Percentiles rank a stretch among this genome's conserved stretches.
Evolutionary conservation across 2,329 filamentous ascomycete species (phyloP).

Genomic region (Trichoderma koningiopsis): DNA sequence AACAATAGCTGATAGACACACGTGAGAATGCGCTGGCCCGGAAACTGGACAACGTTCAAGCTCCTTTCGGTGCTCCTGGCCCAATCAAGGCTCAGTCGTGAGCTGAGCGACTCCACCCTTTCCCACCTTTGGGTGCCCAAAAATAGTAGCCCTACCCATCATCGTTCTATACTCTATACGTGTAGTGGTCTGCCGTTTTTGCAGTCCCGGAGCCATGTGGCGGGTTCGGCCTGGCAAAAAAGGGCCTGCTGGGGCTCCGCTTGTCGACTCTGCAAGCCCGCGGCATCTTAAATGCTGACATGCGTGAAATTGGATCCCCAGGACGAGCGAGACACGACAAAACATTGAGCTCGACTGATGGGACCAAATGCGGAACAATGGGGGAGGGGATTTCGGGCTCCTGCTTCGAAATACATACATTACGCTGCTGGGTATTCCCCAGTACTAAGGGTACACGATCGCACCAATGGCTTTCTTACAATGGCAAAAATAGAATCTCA

Average conservation of each 20-base stretch:
- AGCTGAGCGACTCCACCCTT: conserved; percentile 16
- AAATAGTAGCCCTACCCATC: conserved; percentile 21
- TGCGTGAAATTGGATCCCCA: conserved; percentile 9
- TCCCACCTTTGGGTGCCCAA: conserved; percentile 14
- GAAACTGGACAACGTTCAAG: not conserved
- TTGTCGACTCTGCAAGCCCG: conserved; percentile 5
- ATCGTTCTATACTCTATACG: not conserved
- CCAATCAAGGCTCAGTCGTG: conserved; percentile 12
- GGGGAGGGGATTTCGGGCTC: not conserved
- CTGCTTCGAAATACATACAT: not conserved
- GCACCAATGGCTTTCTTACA: not conserved
- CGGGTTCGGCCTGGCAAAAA: conserved; percentile 7
- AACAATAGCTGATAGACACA: not conserved
- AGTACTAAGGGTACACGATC: not conserved
- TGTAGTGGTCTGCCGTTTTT: not conserved
- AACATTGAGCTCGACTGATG: conserved; percentile 5
- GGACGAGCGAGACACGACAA: not conserved
- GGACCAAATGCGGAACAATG: conserved; percentile 4
- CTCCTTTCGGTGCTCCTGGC: not conserved
- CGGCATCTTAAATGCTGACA: conserved; percentile 21
- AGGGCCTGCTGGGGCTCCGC: not conserved
- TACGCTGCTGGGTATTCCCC: not conserved
- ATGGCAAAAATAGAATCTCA: conserved; percentile 24
- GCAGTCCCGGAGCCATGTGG: conserved; percentile 9
- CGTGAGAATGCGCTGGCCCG: conserved; percentile 1